A percentile compares a stretch with the other conserved stretches of the same genome.
These are phyloP conservation scores for Hibiscus trionum DNA, from an alignment of 345 rosid species.

Conservation along the genomic window DNA sequence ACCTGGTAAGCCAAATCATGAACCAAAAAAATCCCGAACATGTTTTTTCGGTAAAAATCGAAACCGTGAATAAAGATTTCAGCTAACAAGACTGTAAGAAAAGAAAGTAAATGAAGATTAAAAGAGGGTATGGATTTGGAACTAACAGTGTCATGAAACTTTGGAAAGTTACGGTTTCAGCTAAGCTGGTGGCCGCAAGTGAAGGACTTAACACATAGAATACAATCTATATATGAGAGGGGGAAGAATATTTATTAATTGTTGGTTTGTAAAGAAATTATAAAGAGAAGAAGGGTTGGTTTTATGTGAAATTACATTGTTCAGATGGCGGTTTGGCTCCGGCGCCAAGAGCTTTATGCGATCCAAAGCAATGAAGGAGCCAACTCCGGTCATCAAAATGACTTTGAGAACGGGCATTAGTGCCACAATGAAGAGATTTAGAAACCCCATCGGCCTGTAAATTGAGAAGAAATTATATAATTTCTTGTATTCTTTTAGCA, in stretches of 20 bases:
- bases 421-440: slow-evolving; percentile 24
- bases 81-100: background rate
- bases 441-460: slow-evolving; percentile 22
- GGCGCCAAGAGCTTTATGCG: slow-evolving; percentile 28
- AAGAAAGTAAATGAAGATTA: too few species aligned
- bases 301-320: slow-evolving; percentile 19
- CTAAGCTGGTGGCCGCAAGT: slow-evolving; percentile 31
- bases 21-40: too few species aligned
- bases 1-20: slow-evolving; percentile 22
- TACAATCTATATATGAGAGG: slow-evolving; percentile 17
- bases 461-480: background rate
- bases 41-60: too few species aligned
- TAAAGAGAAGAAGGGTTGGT: background rate
- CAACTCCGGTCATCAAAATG: slow-evolving; percentile 30
- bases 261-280: background rate
- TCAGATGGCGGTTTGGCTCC: slow-evolving; percentile 24
- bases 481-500: background rate
- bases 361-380: slow-evolving; percentile 34
- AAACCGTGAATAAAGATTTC: background rate
- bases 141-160: slow-evolving; percentile 35
- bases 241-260: too few species aligned
- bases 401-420: slow-evolving; percentile 36
- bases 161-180: slow-evolving; percentile 26
- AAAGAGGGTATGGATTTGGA: background rate
- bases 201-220: slow-evolving; percentile 41